A percentile compares a stretch with the other conserved stretches of the same genome.
These are phyloP conservation scores for Fraxinus albicans DNA, from an alignment of 305 asterid genomes.

Conservation along the genomic window DNA sequence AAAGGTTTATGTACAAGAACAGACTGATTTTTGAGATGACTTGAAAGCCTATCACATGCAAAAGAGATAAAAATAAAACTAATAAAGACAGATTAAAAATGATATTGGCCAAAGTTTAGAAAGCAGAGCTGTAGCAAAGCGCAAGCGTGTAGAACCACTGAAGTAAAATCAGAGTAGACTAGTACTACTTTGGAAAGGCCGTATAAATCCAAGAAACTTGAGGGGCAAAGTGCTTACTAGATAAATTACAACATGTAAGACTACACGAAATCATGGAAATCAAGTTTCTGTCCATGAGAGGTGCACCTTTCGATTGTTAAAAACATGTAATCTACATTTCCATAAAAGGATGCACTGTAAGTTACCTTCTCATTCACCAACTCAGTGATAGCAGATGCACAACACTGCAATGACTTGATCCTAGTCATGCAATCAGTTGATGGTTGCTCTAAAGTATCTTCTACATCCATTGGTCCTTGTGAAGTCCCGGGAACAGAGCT, in stretches of 20 bases:
- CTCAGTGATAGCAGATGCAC: conserved; percentile 66
- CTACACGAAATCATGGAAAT: neutral
- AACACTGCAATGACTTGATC: conserved; percentile 66
- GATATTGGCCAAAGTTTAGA: neutral
- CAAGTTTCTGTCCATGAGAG: neutral
- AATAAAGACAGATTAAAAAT: neutral
- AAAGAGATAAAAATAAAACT: neutral
- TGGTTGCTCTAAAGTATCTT: conserved; percentile 53
- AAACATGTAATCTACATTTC: neutral
- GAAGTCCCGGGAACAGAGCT: conserved; percentile 63
- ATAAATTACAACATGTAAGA: neutral
- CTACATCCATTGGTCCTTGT: conserved; percentile 53
- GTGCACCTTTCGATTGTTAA: neutral
- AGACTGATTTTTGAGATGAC: neutral
- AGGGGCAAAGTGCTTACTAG: neutral
- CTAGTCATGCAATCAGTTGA: conserved; percentile 67
- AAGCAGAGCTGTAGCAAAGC: neutral
- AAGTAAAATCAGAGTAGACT: neutral
- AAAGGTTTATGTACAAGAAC: neutral
- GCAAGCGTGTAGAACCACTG: neutral
- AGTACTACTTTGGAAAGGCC: neutral
- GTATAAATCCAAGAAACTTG: neutral
- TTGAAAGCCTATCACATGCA: neutral
- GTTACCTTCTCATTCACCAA: conserved; percentile 83
- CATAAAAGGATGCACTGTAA: neutral